A percentile compares a stretch with the other conserved stretches of the same genome.
Conservation (phyloP, 1,284 basidiomycete species). For the Mycena citricolor region DNA sequence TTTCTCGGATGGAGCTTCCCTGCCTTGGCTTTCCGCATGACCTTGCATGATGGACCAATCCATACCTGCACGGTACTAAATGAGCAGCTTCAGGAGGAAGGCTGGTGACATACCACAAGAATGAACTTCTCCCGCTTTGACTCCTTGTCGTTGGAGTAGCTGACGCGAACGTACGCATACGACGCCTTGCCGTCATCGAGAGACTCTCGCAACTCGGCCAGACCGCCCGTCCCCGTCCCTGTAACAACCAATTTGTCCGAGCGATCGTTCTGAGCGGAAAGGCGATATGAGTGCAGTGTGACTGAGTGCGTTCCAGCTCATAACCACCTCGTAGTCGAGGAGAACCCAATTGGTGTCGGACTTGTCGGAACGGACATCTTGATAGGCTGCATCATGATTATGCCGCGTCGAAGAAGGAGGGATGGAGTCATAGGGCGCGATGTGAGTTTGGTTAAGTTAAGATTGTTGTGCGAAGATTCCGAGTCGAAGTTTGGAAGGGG, state of each 20-base stretch:
- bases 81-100: slow-evolving; percentile 18
- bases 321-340: slow-evolving; percentile 77
- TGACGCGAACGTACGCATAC: slow-evolving; percentile 80
- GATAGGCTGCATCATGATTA: slow-evolving; percentile 64
- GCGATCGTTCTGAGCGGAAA: slow-evolving; percentile 66
- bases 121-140: slow-evolving; percentile 88
- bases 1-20: slow-evolving; percentile 26
- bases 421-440: too few species aligned
- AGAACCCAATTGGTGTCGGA: slow-evolving; percentile 84
- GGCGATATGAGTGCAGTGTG: slow-evolving; percentile 10
- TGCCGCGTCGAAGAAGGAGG: slow-evolving; percentile 17
- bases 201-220: slow-evolving; percentile 72
- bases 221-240: slow-evolving; percentile 75
- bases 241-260: slow-evolving; percentile 82
- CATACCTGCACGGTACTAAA: slow-evolving; percentile 47
- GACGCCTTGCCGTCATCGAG: slow-evolving; percentile 77
- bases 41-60: slow-evolving; percentile 84
- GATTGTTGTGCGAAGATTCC: too few species aligned
- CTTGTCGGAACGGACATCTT: slow-evolving; percentile 81
- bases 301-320: slow-evolving; percentile 9
- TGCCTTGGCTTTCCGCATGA: slow-evolving; percentile 91
- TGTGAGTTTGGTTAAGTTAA: too few species aligned
- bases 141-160: slow-evolving; percentile 86
- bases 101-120: slow-evolving; percentile 54
- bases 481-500: too few species aligned